Percentiles rank a stretch among this genome's conserved stretches.
Conservation (phyloP, 73 alveolate genomes). For the Symbiodinium pilosum region DNA sequence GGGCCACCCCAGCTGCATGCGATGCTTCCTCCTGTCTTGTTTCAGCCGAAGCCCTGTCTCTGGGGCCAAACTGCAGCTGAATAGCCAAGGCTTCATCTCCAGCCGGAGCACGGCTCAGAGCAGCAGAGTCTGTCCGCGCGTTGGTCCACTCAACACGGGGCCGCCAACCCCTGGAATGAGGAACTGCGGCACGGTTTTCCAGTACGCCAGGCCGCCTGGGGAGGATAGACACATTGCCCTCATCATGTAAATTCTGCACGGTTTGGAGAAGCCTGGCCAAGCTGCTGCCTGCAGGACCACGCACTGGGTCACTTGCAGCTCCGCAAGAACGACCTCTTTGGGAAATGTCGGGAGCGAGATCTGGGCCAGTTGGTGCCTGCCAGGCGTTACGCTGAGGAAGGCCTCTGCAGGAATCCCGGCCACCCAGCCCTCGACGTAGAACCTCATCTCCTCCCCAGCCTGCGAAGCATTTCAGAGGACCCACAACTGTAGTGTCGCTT, state of each 20-base stretch:
- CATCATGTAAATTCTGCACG: not conserved
- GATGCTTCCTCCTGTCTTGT: not conserved
- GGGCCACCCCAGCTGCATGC: not conserved
- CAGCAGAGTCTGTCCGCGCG: too few species aligned
- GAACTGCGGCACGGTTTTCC: not conserved
- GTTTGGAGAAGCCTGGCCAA: slow-evolving; percentile 2
- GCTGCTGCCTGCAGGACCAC: not conserved
- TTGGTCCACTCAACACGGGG: not conserved
- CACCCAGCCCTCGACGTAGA: not conserved
- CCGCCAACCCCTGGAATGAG: not conserved
- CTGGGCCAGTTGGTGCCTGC: not conserved
- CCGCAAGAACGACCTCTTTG: not conserved
- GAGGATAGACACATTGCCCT: not conserved
- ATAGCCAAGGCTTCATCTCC: slow-evolving; percentile 2
- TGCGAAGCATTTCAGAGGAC: not conserved
- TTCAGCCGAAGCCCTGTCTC: too few species aligned
- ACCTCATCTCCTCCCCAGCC: not conserved
- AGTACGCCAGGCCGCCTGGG: not conserved
- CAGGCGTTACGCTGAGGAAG: not conserved
- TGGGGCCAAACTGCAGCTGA: slow-evolving; percentile 8
- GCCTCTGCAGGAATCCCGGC: not conserved
- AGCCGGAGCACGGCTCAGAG: not conserved
- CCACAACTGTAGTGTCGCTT: not conserved
- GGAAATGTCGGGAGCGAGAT: not conserved
- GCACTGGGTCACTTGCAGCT: not conserved